Base-by-base conservation (phyloP, 1,284 basidiomycete species). In the Papiliotrema flavescens region DNA sequence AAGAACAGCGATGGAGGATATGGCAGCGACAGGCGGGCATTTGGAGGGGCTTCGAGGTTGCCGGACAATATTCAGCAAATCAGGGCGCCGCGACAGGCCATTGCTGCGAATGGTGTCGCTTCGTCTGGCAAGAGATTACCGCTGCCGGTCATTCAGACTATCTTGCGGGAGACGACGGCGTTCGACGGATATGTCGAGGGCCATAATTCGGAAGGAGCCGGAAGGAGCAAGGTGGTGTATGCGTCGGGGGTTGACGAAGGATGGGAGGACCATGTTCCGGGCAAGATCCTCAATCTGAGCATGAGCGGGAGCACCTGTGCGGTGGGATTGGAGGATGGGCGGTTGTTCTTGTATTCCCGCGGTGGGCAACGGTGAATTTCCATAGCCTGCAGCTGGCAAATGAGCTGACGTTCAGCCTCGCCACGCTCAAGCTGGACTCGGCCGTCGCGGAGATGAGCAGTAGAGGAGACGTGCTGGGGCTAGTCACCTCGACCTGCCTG, bases 251-350 rank as follows among this genome's bases (percentile, higher is more conserved):
- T 75, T 79, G 86, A 67, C 83, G 73, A 85, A 7, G 82, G 87
- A 51, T 98, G 94, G 93, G 72, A 93, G 49, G 92, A 97, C 73
- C 97, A 89, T 73, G 67, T 92, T 8, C 83, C 88, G 1, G 83
- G 82, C 0, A 85, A 86, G 6, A 84, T 84, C 5, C 70, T 94
- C 4, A 78, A 81, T 0, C 71, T 90, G 32, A 84, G 84, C 1
- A 84, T 85, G 0, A 87, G 88, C 0, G 69, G 74, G 2, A 67
- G 69, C 2, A 91, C 91, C 69, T 85, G 85, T 59, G 92, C 89
- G 2, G 87, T 83, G 2, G 88, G 84, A 0, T 81, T 84, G 76
- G 81, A 85, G 59, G 90, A 95, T 69, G 89, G 88, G 0, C 81
- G 81, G 3, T 76, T 96, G 45, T 37, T 49, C 2, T 9, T 49